Conservation (phyloP, 768 basidiomycete species). For the Gautieria morchelliformis region DNA sequence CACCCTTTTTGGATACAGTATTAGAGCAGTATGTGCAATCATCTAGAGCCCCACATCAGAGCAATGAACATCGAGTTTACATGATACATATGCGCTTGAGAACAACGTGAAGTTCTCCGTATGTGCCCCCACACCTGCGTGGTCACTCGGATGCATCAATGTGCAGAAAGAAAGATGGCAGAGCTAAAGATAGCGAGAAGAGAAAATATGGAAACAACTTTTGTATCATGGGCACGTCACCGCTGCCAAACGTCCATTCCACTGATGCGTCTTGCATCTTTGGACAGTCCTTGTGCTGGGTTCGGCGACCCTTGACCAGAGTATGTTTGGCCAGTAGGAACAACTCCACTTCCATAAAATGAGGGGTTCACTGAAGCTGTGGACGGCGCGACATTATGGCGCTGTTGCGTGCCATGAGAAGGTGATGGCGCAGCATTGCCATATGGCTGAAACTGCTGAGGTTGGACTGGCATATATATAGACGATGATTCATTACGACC, state of each 20-base stretch:
- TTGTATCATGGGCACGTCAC: constrained; percentile 27
- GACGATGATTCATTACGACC: constrained; percentile 21
- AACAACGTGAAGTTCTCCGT: constrained; percentile 6
- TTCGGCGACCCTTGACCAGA: constrained; percentile 2
- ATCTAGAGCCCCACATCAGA: constrained; percentile 1
- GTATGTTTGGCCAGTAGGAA: constrained; percentile 33
- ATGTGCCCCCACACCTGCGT: constrained; percentile 4
- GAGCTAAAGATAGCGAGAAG: background rate
- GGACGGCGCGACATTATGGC: constrained; percentile 41
- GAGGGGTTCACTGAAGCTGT: constrained; percentile 48
- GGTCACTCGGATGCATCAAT: constrained; percentile 3
- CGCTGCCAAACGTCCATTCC: constrained; percentile 59
- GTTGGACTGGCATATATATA: constrained; percentile 75
- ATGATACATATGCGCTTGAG: constrained; percentile 7
- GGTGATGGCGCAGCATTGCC: constrained; percentile 24
- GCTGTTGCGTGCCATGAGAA: constrained; percentile 17
- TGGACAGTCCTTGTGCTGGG: constrained; percentile 4
- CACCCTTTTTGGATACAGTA: background rate
- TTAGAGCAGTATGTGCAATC: background rate
- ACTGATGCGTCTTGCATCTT: constrained; percentile 10
- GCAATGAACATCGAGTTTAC: constrained; percentile 7
- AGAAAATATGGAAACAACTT: background rate
- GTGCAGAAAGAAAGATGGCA: background rate
- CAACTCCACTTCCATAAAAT: constrained; percentile 61
- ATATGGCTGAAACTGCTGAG: constrained; percentile 65